Conservation (phyloP, 129 eudicot species). For the Flaveria brownii region DNA sequence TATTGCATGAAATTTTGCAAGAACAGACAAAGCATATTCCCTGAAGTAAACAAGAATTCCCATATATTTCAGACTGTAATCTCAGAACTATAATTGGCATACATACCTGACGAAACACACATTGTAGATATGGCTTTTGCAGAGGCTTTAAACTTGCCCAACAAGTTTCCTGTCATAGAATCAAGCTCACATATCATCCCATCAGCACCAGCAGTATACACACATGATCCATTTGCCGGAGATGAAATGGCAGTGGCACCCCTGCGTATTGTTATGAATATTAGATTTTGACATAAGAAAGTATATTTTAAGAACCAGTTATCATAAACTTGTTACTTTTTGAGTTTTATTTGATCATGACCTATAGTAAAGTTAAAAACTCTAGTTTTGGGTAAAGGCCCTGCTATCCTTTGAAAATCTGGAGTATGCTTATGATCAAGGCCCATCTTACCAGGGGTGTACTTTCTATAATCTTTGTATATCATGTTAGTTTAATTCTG, state of each 20-base stretch:
- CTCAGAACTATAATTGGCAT: neutral
- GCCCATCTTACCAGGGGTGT: neutral
- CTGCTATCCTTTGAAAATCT: too few species aligned
- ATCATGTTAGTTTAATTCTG: neutral
- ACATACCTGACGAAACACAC: constrained; percentile 77
- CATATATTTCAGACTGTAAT: constrained; percentile 6
- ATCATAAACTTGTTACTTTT: too few species aligned
- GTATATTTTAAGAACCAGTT: constrained; percentile 1
- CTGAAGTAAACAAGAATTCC: constrained; percentile 1
- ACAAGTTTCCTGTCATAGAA: constrained; percentile 65
- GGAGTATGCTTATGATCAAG: too few species aligned
- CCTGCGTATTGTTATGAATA: constrained; percentile 42
- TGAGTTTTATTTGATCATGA: too few species aligned
- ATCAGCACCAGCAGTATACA: constrained; percentile 89
- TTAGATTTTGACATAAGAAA: constrained; percentile 3
- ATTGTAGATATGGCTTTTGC: constrained; percentile 73
- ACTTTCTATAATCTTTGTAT: neutral
- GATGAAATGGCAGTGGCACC: constrained; percentile 80
- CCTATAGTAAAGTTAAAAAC: too few species aligned
- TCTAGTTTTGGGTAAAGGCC: too few species aligned
- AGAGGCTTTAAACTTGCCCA: constrained; percentile 76
- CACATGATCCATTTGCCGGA: constrained; percentile 58
- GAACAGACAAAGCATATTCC: neutral
- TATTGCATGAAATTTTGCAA: constrained; percentile 31
- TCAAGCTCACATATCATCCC: constrained; percentile 88